Evolutionary conservation across 352 stramenopile genomes (phyloP).

Genomic region (Globisporangium cylindrosporum): DNA sequence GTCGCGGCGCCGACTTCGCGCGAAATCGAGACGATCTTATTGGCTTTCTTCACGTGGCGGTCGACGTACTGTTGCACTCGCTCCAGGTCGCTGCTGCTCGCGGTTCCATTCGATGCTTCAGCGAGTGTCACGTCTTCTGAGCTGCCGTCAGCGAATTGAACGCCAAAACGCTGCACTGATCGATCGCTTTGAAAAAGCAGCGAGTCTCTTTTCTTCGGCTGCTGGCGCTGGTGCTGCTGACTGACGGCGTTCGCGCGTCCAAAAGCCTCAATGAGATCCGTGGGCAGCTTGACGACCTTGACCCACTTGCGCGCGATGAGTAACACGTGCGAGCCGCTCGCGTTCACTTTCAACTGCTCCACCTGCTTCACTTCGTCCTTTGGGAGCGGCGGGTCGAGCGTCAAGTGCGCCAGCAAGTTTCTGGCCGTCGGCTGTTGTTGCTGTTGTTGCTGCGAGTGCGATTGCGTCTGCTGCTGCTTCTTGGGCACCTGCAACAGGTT

Average conservation of each 20-base stretch:
- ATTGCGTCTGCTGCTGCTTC: conserved; percentile 1
- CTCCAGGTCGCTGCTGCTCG: conserved; percentile 25
- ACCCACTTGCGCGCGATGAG: conserved; percentile 58
- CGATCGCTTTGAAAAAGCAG: neutral
- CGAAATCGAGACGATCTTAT: conserved; percentile 43
- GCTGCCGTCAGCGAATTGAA: conserved; percentile 47
- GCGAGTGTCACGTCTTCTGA: conserved; percentile 23
- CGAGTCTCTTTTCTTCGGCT: neutral
- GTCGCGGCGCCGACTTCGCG: conserved; percentile 46
- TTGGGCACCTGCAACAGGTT: conserved; percentile 43
- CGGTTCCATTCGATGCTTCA: conserved; percentile 12
- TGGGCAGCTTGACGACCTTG: conserved; percentile 54
- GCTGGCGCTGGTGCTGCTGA: conserved; percentile 5
- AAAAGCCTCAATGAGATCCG: conserved; percentile 15
- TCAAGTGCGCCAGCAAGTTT: conserved; percentile 41
- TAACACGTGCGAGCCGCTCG: conserved; percentile 46
- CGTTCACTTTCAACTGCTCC: conserved; percentile 61
- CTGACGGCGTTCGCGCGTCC: conserved; percentile 3
- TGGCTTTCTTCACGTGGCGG: conserved; percentile 19
- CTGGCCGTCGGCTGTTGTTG: neutral
- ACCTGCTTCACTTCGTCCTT: conserved; percentile 43
- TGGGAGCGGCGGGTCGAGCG: conserved; percentile 56
- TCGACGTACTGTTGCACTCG: conserved; percentile 24
- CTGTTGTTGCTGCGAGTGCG: conserved; percentile 7
- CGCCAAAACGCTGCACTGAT: conserved; percentile 31